Base-by-base conservation (phyloP, 495 filamentous ascomycete genomes). In the Daldinia childiae region DNA sequence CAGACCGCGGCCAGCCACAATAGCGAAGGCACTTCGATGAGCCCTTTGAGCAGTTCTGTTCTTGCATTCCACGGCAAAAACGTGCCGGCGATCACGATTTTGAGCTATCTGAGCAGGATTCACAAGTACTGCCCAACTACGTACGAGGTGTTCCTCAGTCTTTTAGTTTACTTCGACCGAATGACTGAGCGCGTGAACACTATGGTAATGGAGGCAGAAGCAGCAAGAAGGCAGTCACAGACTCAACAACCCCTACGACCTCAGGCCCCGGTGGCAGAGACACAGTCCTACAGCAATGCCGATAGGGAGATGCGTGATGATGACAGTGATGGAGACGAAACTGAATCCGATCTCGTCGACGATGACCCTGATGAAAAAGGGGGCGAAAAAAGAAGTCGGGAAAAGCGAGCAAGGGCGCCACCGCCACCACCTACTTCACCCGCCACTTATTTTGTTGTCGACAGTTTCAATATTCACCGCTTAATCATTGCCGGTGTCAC, bases 51-150 rank as follows among this genome's bases (percentile, higher is more conserved):
- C 58, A 92, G 89, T 56, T 97, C 93, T 62, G 95, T 99, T 1
- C 88, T 99, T 11, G 96, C 95, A n/a, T 99, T 99, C 74, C 95
- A 99, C 78, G 95, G 95, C 27, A 99, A 98, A 81, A 99, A 99
- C 69, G 93, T 98, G 8, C 95, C 95, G 2, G 95, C 91, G 76
- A 99, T 99, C 67, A 96, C 94, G 36, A 98, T 99, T 61, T 82
- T 96, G 62, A 98, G 93, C 84, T 99, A 99, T 71, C 83, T 99
- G 29, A 95, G 89, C 76, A 91, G 95, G 51, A 98, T 99, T 73
- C 95, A 99, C 78, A 98, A 98, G 80, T 99, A 99, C 76, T 99
- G 95, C 74, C 95, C 95, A 0, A 98, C 96, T 4, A 98, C 95
- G 5, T 99, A 97, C 79, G 95, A 99, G 80, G 95, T 99, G 0